Percentiles rank a stretch among this genome's conserved stretches.
Conservation (phyloP, 2,329 filamentous ascomycete species). For the Leptodontidium sp. region DNA sequence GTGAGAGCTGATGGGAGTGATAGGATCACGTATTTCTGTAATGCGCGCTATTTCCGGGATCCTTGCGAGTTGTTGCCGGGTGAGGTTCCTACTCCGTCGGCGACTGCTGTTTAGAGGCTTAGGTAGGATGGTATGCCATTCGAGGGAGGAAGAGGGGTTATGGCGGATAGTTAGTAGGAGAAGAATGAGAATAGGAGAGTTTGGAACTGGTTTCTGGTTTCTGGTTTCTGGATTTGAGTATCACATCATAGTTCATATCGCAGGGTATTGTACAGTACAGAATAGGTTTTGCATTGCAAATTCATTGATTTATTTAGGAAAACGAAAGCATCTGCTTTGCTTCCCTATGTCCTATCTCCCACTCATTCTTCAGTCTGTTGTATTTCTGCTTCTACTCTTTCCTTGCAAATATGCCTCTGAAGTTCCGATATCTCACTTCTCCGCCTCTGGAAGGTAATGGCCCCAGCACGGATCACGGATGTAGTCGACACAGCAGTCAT, state of each 20-base stretch:
- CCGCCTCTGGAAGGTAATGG: not conserved
- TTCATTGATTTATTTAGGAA: not conserved
- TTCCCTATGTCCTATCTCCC: too few species aligned
- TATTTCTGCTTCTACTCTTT: too few species aligned
- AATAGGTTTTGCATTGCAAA: too few species aligned
- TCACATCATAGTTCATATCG: too few species aligned
- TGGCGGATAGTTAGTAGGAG: not conserved
- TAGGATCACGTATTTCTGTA: constrained; percentile 25
- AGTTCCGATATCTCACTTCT: not conserved
- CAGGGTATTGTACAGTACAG: too few species aligned
- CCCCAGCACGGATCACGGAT: constrained; percentile 11
- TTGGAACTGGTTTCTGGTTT: too few species aligned
- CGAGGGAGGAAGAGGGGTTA: not conserved
- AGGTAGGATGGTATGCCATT: not conserved
- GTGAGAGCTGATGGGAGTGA: not conserved
- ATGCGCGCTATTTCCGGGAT: constrained; percentile 20
- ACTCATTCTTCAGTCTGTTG: too few species aligned
- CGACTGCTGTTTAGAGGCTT: not conserved
- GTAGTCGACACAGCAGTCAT: constrained; percentile 1
- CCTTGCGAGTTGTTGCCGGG: constrained; percentile 1
- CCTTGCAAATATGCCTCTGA: too few species aligned
- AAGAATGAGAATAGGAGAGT: too few species aligned
- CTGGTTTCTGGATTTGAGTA: too few species aligned
- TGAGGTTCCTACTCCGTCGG: not conserved
- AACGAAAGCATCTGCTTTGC: not conserved